phyloP scores from a whole-genome alignment of 1,284 basidiomycete genomes.

The Anthracocystis walkeri region DNA sequence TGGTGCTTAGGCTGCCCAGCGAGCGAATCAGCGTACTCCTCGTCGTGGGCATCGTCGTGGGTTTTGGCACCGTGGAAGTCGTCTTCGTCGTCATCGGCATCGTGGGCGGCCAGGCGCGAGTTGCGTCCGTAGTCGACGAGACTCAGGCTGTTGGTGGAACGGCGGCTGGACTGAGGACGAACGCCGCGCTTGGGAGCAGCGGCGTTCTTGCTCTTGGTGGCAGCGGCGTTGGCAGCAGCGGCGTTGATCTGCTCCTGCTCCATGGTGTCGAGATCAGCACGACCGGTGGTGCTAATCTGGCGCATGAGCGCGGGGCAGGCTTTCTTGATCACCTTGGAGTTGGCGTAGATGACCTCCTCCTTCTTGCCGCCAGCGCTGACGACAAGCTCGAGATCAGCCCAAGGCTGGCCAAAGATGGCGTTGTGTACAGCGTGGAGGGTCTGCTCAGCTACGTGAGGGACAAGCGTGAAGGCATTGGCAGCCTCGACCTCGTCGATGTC shows the following conservation, averaged over 20 bases:
- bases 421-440: conserved; percentile 43
- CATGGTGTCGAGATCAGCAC: conserved; percentile 40
- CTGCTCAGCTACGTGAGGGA: conserved; percentile 43
- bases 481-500: conserved; percentile 38
- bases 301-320: conserved; percentile 37
- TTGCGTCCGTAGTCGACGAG: conserved; percentile 27
- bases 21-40: conserved; percentile 32
- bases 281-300: conserved; percentile 34
- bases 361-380: conserved; percentile 31
- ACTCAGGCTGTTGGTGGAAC: conserved; percentile 34
- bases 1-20: conserved; percentile 24
- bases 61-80: conserved; percentile 2
- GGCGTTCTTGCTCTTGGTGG: conserved; percentile 12
- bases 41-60: conserved; percentile 9
- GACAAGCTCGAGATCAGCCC: conserved; percentile 44
- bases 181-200: conserved; percentile 5
- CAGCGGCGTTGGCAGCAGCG: conserved; percentile 13
- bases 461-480: conserved; percentile 34
- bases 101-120: conserved; percentile 17
- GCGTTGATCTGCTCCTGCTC: conserved; percentile 26
- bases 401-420: conserved; percentile 43
- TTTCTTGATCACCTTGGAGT: conserved; percentile 36
- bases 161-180: conserved; percentile 19
- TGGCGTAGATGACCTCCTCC: conserved; percentile 40
- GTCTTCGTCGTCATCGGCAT: conserved; percentile 3